Base-by-base conservation (phyloP, 1,139 yeast genomes). In the Lodderomyces jiufengensis region DNA sequence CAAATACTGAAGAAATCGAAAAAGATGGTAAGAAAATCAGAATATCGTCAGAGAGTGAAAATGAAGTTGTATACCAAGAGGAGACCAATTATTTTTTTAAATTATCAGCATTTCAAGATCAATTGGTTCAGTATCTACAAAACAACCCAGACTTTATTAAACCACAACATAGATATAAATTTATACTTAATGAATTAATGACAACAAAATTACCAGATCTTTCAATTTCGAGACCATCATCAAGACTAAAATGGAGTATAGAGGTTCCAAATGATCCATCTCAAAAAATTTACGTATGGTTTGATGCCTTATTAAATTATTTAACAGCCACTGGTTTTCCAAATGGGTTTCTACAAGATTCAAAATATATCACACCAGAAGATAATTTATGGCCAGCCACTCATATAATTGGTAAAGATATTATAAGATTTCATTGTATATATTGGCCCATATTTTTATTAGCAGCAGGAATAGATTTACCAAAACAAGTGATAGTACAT, bases 281-380 rank as follows among this genome's bases (percentile, higher is more conserved):
- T 0, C 97, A 92, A 52, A 81, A 75, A 36, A 81, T 92, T 41
- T 92, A 92, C 51, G 99, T 92, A 8, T 92, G 99, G 99, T 84
- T 92, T 43, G 99, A 92, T 61, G 99, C 99, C 0, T 69, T 92
- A 37, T 70, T 85, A 32, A 92, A 88, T 54, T 92, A 92, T 54
- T 41, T 88, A 8, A 85, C 97, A 0, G 77, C 87, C 0, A 68
- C 81, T 3, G 88, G 86, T 2, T 84, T 78, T 41, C 81, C 86
- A 3, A 36, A 37, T 2, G 36, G 41, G 1, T 56, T 56, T 30
- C 5, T 32, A 35, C 12, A 28, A 20, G 31, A 28, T 4, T 27
- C 33, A 32, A 3, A 21, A 3, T 41, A 35, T 24, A 31, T 29
- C 9, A 43, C 54, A 1, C 42, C 54, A 2, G 26, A 34, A 1